These are phyloP conservation scores for Geotrichum carabidarum DNA, from an alignment of 1,139 yeast species.

Conservation along the genomic window DNA sequence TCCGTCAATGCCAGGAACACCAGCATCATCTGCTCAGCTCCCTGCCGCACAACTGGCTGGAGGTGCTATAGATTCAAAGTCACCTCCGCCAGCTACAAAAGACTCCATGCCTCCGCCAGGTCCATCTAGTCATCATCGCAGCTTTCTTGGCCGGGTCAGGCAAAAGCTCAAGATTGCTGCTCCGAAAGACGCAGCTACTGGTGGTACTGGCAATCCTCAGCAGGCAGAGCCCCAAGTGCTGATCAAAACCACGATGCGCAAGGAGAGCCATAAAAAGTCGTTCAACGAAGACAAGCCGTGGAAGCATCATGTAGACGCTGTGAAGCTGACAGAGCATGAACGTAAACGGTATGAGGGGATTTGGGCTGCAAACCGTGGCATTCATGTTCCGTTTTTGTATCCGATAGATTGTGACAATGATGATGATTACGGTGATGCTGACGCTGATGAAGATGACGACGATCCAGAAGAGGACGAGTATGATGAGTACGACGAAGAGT, in stretches of 20 bases:
- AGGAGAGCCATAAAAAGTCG: conserved; percentile 45
- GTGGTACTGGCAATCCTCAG: neutral
- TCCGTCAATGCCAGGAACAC: neutral
- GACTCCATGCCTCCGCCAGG: conserved; percentile 3
- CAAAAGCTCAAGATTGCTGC: conserved; percentile 10
- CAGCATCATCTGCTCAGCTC: conserved; percentile 4
- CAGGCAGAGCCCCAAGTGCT: neutral
- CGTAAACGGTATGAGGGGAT: conserved; percentile 85
- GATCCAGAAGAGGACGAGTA: conserved; percentile 13
- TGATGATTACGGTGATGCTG: conserved; percentile 13
- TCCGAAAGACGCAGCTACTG: neutral
- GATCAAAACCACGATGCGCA: conserved; percentile 64
- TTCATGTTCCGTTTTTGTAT: conserved; percentile 45
- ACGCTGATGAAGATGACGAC: conserved; percentile 16
- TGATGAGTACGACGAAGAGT: conserved; percentile 16
- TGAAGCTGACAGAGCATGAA: conserved; percentile 62
- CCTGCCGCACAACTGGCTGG: conserved; percentile 15
- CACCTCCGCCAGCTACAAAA: neutral
- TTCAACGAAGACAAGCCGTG: conserved; percentile 94
- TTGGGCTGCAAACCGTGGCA: conserved; percentile 83
- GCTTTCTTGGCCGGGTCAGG: conserved; percentile 14
- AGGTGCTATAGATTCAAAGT: conserved; percentile 1
- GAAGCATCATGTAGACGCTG: conserved; percentile 74
- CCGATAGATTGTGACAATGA: conserved; percentile 29
- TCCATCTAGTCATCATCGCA: conserved; percentile 1